These are phyloP conservation scores for Coemansia sp. DNA, from an alignment of 192 early-diverging fungal species.

Conservation along the genomic window DNA sequence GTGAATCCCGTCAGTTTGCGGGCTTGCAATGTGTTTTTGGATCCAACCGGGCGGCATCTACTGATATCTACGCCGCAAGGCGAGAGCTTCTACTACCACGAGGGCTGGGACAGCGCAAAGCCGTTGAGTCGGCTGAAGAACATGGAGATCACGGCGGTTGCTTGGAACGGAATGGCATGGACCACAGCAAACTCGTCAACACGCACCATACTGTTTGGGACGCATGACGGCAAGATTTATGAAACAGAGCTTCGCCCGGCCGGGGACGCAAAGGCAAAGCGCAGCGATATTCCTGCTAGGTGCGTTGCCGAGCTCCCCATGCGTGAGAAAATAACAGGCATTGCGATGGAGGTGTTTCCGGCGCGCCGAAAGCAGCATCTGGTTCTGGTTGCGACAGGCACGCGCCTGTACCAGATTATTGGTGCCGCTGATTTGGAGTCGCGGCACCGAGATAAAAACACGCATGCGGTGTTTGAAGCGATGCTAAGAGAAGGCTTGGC, in stretches of 20 bases:
- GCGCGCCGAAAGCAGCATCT: conserved; percentile 70
- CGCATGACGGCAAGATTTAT: conserved; percentile 82
- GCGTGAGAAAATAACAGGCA: conserved; percentile 71
- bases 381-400: conserved; percentile 78
- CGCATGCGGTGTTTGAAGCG: conserved; percentile 67
- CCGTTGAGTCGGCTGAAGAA: conserved; percentile 76
- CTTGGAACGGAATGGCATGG: conserved; percentile 73
- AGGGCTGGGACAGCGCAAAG: conserved; percentile 83
- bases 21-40: conserved; percentile 71
- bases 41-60: conserved; percentile 86
- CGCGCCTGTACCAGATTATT: conserved; percentile 89
- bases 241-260: conserved; percentile 88
- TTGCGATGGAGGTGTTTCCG: conserved; percentile 82
- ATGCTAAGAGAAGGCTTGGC: conserved; percentile 72
- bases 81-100: conserved; percentile 88
- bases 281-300: conserved; percentile 75
- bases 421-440: conserved; percentile 59
- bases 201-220: conserved; percentile 80
- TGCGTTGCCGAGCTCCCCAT: conserved; percentile 64
- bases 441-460: conserved; percentile 45
- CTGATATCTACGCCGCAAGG: conserved; percentile 85
- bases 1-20: conserved; percentile 28
- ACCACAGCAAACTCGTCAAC: conserved; percentile 59
- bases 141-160: conserved; percentile 81
- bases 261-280: conserved; percentile 80